Evolutionary conservation across 805 yeast species (phyloP), one percentile per base, ranked within the genome.

Genomic region (Danielia reshetovae): DNA sequence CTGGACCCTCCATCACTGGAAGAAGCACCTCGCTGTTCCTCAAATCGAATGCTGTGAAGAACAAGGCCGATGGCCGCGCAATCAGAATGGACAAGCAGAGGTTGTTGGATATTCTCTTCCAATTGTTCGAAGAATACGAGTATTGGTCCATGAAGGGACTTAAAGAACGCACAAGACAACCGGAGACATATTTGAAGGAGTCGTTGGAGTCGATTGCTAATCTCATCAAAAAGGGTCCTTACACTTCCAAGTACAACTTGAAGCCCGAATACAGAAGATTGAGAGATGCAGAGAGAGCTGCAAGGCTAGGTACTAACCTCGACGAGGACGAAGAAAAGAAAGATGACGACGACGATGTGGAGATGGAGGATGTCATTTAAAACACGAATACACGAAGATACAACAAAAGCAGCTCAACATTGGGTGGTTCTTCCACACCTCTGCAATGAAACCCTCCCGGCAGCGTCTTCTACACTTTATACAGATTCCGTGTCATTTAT

Each of bases 141-240:
- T 93, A 89, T 60, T 93, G 98, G 98, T 80, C 93, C 8, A 72
- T 93, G 72, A 88, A 88, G 61, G 96, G 96, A 25, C 69, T 93
- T 42, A 83, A 87, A 53, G 98, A 93, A 57, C 76, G 95, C 48
- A 88, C 97, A 2, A 81, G 82, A 51, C 98, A 93, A 68, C 98
- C 98, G 2, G 98, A 93, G 57, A 81, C 81, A 14, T 94, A 85
- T 57, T 68, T 93, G 44, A 87, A 89, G 55, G 96, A 89, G 55
- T 85, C 93, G 38, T 67, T 93, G 31, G 98, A 90, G 42, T 77
- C 83, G 30, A 86, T 93, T 52, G 97, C 97, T 1, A 74, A 77
- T 21, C 72, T 93, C 54, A 89, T 85, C 50, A 88, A 90, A 57
- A 87, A 87, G 56, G 98, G 98, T 11, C 96, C 98, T 1, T 90